Percentiles rank a stretch among this genome's conserved stretches.
Conservation (phyloP, 345 rosid species). For the Citrus sp. region DNA sequence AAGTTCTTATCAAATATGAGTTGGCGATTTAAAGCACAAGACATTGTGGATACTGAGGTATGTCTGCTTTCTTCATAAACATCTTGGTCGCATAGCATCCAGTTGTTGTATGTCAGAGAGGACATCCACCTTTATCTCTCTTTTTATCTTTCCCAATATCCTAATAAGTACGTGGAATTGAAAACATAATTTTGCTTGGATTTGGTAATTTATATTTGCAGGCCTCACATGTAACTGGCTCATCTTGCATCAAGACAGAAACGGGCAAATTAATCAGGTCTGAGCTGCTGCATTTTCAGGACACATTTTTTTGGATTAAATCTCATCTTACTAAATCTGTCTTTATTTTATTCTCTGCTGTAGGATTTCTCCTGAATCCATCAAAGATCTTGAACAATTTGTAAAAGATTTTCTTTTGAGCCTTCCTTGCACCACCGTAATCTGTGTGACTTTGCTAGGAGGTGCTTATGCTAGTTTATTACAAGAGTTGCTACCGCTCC, state of each 20-base stretch:
- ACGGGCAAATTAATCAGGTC: conserved; percentile 46
- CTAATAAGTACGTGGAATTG: not conserved
- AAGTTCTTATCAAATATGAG: conserved; percentile 52
- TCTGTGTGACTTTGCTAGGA: conserved; percentile 74
- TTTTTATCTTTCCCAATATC: not conserved
- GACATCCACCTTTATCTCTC: not conserved
- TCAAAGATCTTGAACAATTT: conserved; percentile 60
- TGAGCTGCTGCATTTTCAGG: conserved; percentile 19
- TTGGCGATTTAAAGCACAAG: conserved; percentile 28
- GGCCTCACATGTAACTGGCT: conserved; percentile 35
- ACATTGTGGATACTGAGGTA: conserved; percentile 45
- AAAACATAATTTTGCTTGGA: conserved; percentile 2
- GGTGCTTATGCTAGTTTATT: conserved; percentile 51
- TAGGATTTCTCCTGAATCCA: conserved; percentile 80
- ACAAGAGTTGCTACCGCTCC: conserved; percentile 46
- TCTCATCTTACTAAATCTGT: conserved; percentile 13
- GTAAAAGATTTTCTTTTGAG: conserved; percentile 51
- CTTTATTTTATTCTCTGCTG: conserved; percentile 23
- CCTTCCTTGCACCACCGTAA: conserved; percentile 60
- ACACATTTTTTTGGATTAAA: not conserved
- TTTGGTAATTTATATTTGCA: conserved; percentile 30
- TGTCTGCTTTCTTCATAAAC: not conserved
- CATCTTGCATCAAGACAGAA: conserved; percentile 32
- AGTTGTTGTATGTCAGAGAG: not conserved
- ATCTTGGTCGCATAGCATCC: not conserved